Conservation (phyloP, 768 basidiomycete species). For the Stropharia rugosoannulata region DNA sequence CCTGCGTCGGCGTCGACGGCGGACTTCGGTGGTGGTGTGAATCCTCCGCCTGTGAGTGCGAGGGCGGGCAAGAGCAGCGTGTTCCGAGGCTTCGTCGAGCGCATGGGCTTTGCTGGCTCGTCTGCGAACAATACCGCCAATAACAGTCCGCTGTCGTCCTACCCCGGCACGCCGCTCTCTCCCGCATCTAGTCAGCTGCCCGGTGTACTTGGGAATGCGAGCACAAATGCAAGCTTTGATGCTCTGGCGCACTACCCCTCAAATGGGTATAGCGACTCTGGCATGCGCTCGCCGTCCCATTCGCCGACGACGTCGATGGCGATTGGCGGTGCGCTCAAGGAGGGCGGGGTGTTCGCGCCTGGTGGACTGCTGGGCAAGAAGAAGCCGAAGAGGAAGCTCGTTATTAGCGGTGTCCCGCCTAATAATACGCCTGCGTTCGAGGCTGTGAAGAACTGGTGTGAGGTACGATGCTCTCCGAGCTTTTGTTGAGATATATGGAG, state of each 20-base stretch:
- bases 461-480: slow-evolving; percentile 18
- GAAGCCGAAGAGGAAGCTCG: slow-evolving; percentile 27
- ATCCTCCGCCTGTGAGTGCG: background rate
- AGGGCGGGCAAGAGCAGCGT: slow-evolving; percentile 9
- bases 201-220: background rate
- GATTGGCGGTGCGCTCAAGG: background rate
- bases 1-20: background rate
- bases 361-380: slow-evolving; percentile 12
- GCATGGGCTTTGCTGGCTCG: slow-evolving; percentile 17
- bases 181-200: background rate
- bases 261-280: background rate
- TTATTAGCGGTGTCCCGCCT: slow-evolving; percentile 30
- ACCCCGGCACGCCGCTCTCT: slow-evolving; percentile 7
- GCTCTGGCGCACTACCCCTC: background rate
- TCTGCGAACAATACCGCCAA: background rate
- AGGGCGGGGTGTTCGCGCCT: slow-evolving; percentile 5
- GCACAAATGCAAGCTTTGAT: background rate
- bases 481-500: background rate
- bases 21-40: background rate
- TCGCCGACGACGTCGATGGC: slow-evolving; percentile 10
- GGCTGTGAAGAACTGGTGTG: slow-evolving; percentile 34
- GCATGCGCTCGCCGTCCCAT: slow-evolving; percentile 4
- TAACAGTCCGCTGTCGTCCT: slow-evolving; percentile 8
- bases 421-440: slow-evolving; percentile 25
- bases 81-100: slow-evolving; percentile 22